Conservation (phyloP, 164 flowering plant genomes). For the Magnolia kwangsiensis region DNA sequence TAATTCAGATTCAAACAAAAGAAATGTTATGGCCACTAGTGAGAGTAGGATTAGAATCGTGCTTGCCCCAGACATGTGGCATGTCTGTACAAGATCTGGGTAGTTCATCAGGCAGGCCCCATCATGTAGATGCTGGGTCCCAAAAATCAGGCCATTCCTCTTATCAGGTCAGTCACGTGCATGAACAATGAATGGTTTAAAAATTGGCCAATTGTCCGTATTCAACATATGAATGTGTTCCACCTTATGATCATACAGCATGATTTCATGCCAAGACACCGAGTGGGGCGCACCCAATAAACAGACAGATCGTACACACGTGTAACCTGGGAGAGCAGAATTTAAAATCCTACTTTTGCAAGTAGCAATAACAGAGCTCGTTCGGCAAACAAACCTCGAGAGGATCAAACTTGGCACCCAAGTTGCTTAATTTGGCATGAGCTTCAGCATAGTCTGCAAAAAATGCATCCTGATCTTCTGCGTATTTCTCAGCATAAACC, state of each 20-base stretch:
- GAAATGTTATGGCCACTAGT: too few species aligned
- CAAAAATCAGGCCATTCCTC: not conserved
- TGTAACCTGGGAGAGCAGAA: not conserved
- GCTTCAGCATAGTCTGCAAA: constrained; percentile 98
- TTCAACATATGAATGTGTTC: too few species aligned
- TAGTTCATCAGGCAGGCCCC: too few species aligned
- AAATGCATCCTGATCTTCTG: constrained; percentile 80
- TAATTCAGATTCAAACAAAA: not conserved
- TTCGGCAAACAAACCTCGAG: constrained; percentile 62
- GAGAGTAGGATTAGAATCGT: too few species aligned
- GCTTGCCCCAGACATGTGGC: too few species aligned
- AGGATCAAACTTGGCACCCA: constrained; percentile 96
- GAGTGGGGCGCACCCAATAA: too few species aligned
- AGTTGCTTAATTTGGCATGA: constrained; percentile 94
- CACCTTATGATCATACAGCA: too few species aligned
- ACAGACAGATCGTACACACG: not conserved
- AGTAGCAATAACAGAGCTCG: not conserved
- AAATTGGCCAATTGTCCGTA: not conserved
- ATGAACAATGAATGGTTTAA: not conserved
- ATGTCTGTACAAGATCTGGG: too few species aligned
- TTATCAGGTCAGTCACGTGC: not conserved
- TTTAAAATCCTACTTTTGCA: not conserved
- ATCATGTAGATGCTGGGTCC: not conserved
- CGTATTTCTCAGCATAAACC: constrained; percentile 96
- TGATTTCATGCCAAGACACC: too few species aligned